Evolutionary conservation across 352 stramenopile species (phyloP).

Genomic region (Globisporangium orthogonon): DNA sequence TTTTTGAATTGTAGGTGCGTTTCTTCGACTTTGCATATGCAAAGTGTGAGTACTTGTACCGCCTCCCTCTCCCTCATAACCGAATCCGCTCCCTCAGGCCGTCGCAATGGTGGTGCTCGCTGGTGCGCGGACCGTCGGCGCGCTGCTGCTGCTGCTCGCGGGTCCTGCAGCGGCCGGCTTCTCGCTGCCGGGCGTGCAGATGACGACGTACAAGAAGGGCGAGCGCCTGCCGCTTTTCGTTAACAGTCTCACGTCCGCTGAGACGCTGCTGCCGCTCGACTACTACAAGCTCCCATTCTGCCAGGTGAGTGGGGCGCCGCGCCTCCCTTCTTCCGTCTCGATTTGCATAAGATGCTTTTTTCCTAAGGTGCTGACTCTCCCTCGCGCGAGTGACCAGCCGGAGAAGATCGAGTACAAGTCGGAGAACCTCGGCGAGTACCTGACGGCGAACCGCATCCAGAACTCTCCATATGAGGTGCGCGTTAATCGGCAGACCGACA

Average conservation of each 20-base stretch:
- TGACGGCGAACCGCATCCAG: conserved; percentile 98
- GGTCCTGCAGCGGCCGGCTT: conserved; percentile 25
- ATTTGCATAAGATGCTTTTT: too few species aligned
- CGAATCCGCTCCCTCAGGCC: not conserved
- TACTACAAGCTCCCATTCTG: conserved; percentile 98
- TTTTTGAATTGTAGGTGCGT: too few species aligned
- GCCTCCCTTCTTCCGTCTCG: too few species aligned
- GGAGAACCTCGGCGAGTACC: conserved; percentile 99
- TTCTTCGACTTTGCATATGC: too few species aligned
- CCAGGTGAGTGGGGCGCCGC: conserved; percentile 30
- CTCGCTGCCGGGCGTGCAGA: conserved; percentile 81
- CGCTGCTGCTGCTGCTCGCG: conserved; percentile 13
- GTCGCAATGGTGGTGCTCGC: not conserved
- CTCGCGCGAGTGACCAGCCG: conserved; percentile 27
- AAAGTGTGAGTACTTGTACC: too few species aligned
- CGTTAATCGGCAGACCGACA: too few species aligned
- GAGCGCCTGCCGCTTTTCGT: conserved; percentile 89
- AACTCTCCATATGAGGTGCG: conserved; percentile 93
- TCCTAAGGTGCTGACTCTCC: not conserved
- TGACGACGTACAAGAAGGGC: conserved; percentile 84
- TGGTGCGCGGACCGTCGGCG: too few species aligned
- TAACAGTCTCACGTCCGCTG: conserved; percentile 92
- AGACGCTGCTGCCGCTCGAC: conserved; percentile 95
- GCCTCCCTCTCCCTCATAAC: too few species aligned
- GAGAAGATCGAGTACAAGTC: conserved; percentile 93